Conservation (phyloP, 1,139 yeast genomes). For the Sugiyamaella neomexicana region DNA sequence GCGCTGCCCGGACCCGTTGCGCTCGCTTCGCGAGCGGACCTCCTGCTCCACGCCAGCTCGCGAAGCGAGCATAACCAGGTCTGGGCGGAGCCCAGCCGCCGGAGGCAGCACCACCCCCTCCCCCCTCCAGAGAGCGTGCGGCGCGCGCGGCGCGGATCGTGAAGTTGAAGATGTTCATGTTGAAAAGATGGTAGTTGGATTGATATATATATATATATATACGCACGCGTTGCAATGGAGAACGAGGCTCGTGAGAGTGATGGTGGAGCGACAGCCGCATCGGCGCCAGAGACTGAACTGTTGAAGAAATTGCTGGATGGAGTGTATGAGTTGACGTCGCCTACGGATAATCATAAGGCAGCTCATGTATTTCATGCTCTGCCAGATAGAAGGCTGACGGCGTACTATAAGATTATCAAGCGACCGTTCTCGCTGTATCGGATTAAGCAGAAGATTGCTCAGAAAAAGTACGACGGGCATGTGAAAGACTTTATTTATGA, state of each 20-base stretch:
- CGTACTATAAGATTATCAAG: conserved; percentile 50
- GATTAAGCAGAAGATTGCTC: conserved; percentile 50
- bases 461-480: conserved; percentile 54
- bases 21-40: neutral
- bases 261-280: neutral
- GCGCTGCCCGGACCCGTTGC: neutral
- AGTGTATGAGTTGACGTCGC: conserved; percentile 36
- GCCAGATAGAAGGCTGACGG: conserved; percentile 47
- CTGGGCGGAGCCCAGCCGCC: neutral
- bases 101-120: neutral
- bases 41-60: no score
- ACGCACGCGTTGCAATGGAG: neutral
- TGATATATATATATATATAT: no score
- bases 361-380: conserved; percentile 48
- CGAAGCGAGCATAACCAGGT: no score
- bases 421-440: conserved; percentile 50
- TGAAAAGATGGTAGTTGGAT: no score
- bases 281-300: neutral
- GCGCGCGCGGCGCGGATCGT: no score
- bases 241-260: neutral
- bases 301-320: conserved; percentile 34
- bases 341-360: conserved; percentile 35
- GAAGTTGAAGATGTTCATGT: no score
- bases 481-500: conserved; percentile 74
- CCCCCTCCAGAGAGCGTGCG: no score